phyloP scores from a whole-genome alignment of 2,329 filamentous ascomycete genomes.

The Fusarium bulbicola region DNA sequence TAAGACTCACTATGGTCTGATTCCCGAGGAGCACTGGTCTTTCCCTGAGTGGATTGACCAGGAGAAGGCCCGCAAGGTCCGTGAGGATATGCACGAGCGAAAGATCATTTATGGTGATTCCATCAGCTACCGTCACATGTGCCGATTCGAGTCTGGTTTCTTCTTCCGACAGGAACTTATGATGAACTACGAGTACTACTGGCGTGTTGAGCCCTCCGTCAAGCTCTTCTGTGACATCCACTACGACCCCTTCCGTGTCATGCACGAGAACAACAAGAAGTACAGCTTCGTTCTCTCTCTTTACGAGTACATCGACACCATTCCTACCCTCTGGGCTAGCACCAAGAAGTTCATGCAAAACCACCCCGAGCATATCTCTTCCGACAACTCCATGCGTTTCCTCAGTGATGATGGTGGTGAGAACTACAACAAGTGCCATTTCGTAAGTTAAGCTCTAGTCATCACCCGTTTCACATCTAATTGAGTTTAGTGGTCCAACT shows the following conservation, averaged over 20 bases:
- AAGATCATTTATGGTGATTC: conserved; percentile 99
- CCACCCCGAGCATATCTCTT: conserved; percentile 85
- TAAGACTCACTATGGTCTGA: conserved; percentile 88
- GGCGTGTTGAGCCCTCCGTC: conserved; percentile 97
- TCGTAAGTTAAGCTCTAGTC: conserved; percentile 65
- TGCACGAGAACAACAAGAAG: conserved; percentile 96
- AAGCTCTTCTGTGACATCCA: conserved; percentile 96
- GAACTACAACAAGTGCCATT: conserved; percentile 97
- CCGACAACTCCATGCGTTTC: conserved; percentile 89
- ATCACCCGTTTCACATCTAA: neutral
- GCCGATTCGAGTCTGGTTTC: conserved; percentile 98
- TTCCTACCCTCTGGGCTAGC: conserved; percentile 94
- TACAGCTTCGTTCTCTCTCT: conserved; percentile 96
- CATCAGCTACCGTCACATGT: conserved; percentile 98
- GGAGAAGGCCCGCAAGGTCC: conserved; percentile 87
- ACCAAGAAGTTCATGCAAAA: conserved; percentile 93
- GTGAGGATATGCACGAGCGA: conserved; percentile 90
- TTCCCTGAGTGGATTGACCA: conserved; percentile 97
- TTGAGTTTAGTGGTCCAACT: conserved; percentile 88
- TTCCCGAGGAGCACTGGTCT: conserved; percentile 94
- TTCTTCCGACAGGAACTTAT: conserved; percentile 97
- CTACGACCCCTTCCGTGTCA: conserved; percentile 96
- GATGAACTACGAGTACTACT: conserved; percentile 99
- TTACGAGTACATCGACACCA: conserved; percentile 97
- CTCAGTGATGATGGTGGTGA: conserved; percentile 91